Base-by-base conservation (phyloP, 2,329 filamentous ascomycete species). In the Microcyclosporella mali region DNA sequence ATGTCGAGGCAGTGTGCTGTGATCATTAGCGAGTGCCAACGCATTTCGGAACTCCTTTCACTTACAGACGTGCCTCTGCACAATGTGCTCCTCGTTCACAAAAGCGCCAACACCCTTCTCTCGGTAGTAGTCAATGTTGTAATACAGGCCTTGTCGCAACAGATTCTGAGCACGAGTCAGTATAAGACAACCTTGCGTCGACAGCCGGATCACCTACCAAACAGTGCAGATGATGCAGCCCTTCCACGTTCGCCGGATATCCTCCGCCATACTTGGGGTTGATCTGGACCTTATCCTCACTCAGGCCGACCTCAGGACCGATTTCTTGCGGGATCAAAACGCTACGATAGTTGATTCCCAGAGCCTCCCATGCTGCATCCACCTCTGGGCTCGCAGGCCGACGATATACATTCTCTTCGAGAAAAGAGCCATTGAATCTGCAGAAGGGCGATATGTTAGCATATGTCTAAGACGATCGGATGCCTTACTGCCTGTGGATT, bases 1-100 rank as follows among this genome's bases (percentile, higher is more conserved):
- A 75, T 77, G 49, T 82, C 79, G 25, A 82, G 65, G 45, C 79
- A 82, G 47, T 82, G 78, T 4, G 72, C 71, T 75, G n/a, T 14
- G 18, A 19, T 9, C 6, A 25, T 50, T 21, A 50, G 47, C 27
- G 10, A 31, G 14, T 4, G 37, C 10, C 7, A 25, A 30, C 10
- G 17, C 3, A 17, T 38, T 30, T 31, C 19, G 12, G 9, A 16
- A 10, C 16, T 11, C 14, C 25, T 17, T 3, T 11, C 10, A 69
- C 74, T 61, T 64, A 81, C 77, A 75, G 51, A 79, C 67, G 56
- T 83, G 79, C 1, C 70, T 66, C 17, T 68, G 69, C 6, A 82
- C 59, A 33, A 81, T 73, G 28, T 66, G 59, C 15, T 77, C 75
- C 3, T 72, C 67, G 52, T 82, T 81, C 15, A 60, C 56, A 53